A percentile compares a stretch with the other conserved stretches of the same genome.
Conservation (phyloP, 768 basidiomycete species). For the Russula sp. region DNA sequence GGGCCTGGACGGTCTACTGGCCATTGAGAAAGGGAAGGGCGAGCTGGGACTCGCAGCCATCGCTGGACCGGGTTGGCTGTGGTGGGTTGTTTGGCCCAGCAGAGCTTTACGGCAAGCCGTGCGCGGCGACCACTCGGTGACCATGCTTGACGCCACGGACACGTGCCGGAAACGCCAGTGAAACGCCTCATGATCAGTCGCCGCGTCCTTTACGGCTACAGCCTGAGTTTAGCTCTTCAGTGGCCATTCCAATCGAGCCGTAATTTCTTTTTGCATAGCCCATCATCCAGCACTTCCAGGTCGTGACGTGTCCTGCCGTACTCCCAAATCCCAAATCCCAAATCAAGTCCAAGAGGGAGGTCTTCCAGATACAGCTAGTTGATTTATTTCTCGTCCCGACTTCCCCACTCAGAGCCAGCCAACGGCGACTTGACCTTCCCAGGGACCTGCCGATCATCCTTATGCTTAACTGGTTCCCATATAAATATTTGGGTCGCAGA, state of each 20-base stretch:
- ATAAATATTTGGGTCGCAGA: slow-evolving; percentile 17
- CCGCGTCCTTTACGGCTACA: background rate
- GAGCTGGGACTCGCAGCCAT: slow-evolving; percentile 1
- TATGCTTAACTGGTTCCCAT: slow-evolving; percentile 10
- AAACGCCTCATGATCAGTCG: background rate
- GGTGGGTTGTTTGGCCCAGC: background rate
- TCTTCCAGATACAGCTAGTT: slow-evolving; percentile 19
- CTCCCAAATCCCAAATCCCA: slow-evolving; percentile 8
- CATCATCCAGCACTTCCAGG: slow-evolving; percentile 1
- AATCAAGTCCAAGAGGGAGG: slow-evolving; percentile 1
- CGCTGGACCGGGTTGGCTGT: background rate
- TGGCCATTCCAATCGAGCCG: slow-evolving; percentile 1
- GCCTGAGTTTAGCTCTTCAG: background rate
- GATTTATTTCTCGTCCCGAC: slow-evolving; percentile 9
- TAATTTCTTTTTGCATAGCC: background rate
- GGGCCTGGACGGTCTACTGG: slow-evolving; percentile 24
- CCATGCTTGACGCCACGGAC: slow-evolving; percentile 23
- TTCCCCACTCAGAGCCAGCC: slow-evolving; percentile 5
- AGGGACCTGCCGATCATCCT: slow-evolving; percentile 23
- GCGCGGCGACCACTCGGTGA: slow-evolving; percentile 18
- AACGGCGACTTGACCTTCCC: slow-evolving; percentile 26
- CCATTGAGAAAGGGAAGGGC: slow-evolving; percentile 13
- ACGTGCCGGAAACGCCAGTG: slow-evolving; percentile 11
- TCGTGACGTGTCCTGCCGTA: slow-evolving; percentile 6
- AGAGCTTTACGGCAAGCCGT: slow-evolving; percentile 1